Percentiles rank a stretch among this genome's conserved stretches.
phyloP scores from a whole-genome alignment of 352 stramenopile genomes.

The Pythium sukuiense region DNA sequence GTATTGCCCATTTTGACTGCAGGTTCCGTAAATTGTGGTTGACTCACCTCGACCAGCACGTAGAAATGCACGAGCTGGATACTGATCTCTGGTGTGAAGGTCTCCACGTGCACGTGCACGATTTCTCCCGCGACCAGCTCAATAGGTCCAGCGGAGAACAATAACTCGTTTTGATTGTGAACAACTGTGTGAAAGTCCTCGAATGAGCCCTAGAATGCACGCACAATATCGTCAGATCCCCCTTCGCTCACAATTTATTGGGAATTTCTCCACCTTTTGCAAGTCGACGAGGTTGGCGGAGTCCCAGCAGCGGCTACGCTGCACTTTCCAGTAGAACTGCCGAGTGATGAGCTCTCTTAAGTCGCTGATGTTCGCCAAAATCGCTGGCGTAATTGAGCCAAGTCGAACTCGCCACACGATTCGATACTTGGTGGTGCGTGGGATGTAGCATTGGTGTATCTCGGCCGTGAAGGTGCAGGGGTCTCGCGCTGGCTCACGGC shows the following conservation, averaged over 20 bases:
- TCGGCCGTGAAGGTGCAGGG: neutral
- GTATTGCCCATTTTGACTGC: neutral
- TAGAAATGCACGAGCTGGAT: constrained; percentile 14
- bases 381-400: neutral
- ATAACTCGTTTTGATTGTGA: constrained; percentile 4
- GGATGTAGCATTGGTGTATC: constrained; percentile 7
- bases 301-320: constrained; percentile 15
- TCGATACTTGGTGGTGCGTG: constrained; percentile 9
- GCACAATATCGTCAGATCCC: no score
- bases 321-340: constrained; percentile 5
- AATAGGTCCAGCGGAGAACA: constrained; percentile 7
- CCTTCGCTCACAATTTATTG: neutral
- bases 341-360: neutral
- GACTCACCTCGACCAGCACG: constrained; percentile 12
- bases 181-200: neutral
- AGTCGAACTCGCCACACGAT: constrained; percentile 21
- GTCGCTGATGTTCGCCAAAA: neutral
- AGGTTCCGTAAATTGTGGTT: no score
- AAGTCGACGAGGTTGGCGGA: neutral
- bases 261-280: neutral
- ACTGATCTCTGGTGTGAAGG: neutral
- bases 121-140: constrained; percentile 17
- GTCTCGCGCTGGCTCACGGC: neutral
- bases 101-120: constrained; percentile 4
- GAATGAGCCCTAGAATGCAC: constrained; percentile 9